Conservation (phyloP, 495 filamentous ascomycete genomes). For the Zalerion maritima region DNA sequence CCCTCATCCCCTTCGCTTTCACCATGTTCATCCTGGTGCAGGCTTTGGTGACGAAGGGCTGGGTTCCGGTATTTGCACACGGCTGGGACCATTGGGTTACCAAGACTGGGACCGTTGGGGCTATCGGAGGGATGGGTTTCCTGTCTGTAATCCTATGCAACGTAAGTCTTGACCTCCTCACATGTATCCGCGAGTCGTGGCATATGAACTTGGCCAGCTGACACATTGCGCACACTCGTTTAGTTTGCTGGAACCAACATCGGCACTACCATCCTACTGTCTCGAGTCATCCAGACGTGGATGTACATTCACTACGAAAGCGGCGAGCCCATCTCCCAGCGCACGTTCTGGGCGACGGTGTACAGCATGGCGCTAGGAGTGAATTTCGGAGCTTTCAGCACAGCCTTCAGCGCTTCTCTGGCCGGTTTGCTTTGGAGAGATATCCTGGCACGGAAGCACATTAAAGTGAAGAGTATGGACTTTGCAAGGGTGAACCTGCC, state of each 20-base stretch:
- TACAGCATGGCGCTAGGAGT: slow-evolving; percentile 55
- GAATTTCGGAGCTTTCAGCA: slow-evolving; percentile 56
- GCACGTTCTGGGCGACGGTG: slow-evolving; percentile 51
- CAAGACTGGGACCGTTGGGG: slow-evolving; percentile 47
- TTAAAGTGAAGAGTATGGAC: slow-evolving; percentile 38
- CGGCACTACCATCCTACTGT: slow-evolving; percentile 52
- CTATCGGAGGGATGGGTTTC: slow-evolving; percentile 52
- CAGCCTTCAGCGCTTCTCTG: slow-evolving; percentile 49
- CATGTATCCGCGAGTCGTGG: neutral
- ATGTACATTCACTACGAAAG: slow-evolving; percentile 33
- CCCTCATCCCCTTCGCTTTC: slow-evolving; percentile 49
- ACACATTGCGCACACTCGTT: slow-evolving; percentile 1
- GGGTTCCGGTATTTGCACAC: slow-evolving; percentile 50
- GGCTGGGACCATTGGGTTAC: slow-evolving; percentile 55
- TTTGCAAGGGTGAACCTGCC: slow-evolving; percentile 51
- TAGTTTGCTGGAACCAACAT: slow-evolving; percentile 60
- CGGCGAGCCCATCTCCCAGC: slow-evolving; percentile 30
- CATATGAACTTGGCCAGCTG: slow-evolving; percentile 3
- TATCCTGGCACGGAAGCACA: slow-evolving; percentile 48
- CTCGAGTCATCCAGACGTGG: slow-evolving; percentile 50
- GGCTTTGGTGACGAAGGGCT: slow-evolving; percentile 49
- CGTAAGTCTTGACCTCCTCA: slow-evolving; percentile 26
- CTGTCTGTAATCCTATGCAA: slow-evolving; percentile 54
- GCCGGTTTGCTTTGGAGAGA: slow-evolving; percentile 53
- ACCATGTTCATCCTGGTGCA: slow-evolving; percentile 57